Percentiles rank a stretch among this genome's conserved stretches.
Evolutionary conservation across 1,284 basidiomycete species (phyloP).

Genomic region (Rhizoctonia solani): DNA sequence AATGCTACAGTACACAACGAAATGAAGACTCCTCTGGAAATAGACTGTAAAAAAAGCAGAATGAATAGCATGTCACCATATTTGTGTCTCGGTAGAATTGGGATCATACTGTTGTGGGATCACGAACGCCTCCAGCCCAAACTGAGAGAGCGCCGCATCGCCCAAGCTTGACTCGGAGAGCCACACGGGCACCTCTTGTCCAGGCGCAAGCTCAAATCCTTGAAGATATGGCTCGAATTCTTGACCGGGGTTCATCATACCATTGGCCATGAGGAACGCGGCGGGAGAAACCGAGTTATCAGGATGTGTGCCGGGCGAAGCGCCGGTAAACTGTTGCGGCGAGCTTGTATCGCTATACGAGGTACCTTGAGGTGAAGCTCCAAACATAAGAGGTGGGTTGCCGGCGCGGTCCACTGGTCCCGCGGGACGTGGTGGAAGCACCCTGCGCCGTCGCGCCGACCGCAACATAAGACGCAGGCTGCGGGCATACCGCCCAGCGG

Average conservation of each 20-base stretch:
- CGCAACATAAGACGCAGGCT: slow-evolving; percentile 87
- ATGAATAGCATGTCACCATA: slow-evolving; percentile 32
- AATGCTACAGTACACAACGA: slow-evolving; percentile 29
- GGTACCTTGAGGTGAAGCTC: slow-evolving; percentile 14
- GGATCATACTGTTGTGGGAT: slow-evolving; percentile 62
- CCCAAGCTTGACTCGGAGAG: slow-evolving; percentile 78
- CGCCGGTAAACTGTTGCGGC: slow-evolving; percentile 14
- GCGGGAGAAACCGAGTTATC: slow-evolving; percentile 23
- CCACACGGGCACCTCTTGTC: slow-evolving; percentile 78
- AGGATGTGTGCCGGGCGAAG: slow-evolving; percentile 18
- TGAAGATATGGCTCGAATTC: slow-evolving; percentile 37
- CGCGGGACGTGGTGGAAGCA: slow-evolving; percentile 55
- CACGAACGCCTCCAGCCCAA: slow-evolving; percentile 81
- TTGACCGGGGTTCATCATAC: slow-evolving; percentile 41
- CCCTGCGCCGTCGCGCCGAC: slow-evolving; percentile 69
- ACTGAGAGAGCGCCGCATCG: slow-evolving; percentile 70
- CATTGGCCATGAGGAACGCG: slow-evolving; percentile 15
- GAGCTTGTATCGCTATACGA: slow-evolving; percentile 13
- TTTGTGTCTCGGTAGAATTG: slow-evolving; percentile 35
- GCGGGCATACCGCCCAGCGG: slow-evolving; percentile 85
- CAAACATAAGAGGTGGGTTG: slow-evolving; percentile 35
- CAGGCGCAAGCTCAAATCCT: slow-evolving; percentile 51
- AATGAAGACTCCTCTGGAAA: slow-evolving; percentile 12
- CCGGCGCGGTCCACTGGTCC: slow-evolving; percentile 36
- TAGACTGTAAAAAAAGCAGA: neutral